Base-by-base conservation (phyloP, 371 early-diverging fungal genomes). In the Mucor ambiguus region DNA sequence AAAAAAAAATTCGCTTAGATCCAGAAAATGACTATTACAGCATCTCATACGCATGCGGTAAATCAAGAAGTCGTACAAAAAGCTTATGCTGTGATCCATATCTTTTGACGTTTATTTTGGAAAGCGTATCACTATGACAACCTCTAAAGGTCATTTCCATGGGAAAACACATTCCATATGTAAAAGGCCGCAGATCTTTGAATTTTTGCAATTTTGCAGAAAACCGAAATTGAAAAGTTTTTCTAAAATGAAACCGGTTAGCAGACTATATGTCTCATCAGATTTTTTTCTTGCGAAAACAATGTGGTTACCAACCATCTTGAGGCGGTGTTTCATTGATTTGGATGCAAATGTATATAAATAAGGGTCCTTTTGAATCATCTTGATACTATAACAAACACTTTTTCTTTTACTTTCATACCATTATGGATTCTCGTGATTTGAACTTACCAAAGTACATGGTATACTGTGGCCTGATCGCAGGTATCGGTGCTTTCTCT, bases 391-490 rank as follows among this genome's bases (percentile, higher is more conserved):
- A 52, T 16, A 16, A 24, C 16, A 46, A 41, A 46, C 54, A 28
- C 35, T 24, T 52, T 58, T 18, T 56, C 46, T 41, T 37, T 35
- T 44, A 49, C n/a, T 62, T 58, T 33, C 30, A 9, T 58, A 28
- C 24, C 35, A 46, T 35, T 18, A 80, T 80, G 82, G 84, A 84
- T 68, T 81, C 82, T 14, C 64, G 77, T 49, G 71, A 80, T 41
- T 37, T 77, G 14, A 67, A 68, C 28, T 67, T 75, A 32, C 82
- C 82, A 7, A 66, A 58, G n/a, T 76, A 75, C 57, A 81, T 84
- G 80, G 46, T 81, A 10, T 79, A 74, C 54, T 78, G 77, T 65
- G 79, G 70, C 38, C 3, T 78, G 3, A 64, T 81, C 9, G 70
- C 79, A 14, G 72, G 72, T 29, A 58, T 84, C 26, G 79, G 74